Percentiles rank a stretch among this genome's conserved stretches.
These are phyloP conservation scores for Bodo saltans DNA, from an alignment of 78 protist species.

Conservation along the genomic window DNA sequence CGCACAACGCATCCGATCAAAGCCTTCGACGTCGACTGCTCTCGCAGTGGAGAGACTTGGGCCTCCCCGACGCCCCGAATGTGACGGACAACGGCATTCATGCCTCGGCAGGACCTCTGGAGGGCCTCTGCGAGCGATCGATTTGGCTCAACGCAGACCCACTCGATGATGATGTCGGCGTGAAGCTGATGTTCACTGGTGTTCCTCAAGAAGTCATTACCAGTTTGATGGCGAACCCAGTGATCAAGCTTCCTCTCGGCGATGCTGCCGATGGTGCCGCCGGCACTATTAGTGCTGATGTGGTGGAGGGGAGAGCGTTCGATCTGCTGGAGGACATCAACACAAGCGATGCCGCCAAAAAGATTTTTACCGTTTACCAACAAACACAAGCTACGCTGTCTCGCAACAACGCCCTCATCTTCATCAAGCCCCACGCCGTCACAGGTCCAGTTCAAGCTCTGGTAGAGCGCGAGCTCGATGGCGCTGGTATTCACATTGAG, in stretches of 20 bases:
- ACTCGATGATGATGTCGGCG: too few relatives aligned
- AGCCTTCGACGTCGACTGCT: slow-evolving; percentile 12
- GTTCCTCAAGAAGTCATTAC: neutral
- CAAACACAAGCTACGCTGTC: too few relatives aligned
- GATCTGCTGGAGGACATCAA: neutral
- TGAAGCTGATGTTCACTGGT: neutral
- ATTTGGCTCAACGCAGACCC: slow-evolving; percentile 8
- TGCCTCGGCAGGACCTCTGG: slow-evolving; percentile 38
- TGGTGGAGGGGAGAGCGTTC: neutral
- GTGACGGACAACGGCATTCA: slow-evolving; percentile 36
- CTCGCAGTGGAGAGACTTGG: slow-evolving; percentile 31
- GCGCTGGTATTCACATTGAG: neutral
- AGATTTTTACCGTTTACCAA: too few relatives aligned
- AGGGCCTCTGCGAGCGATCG: slow-evolving; percentile 13
- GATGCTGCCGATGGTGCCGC: too few relatives aligned
- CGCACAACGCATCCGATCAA: slow-evolving; percentile 10
- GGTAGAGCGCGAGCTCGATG: neutral
- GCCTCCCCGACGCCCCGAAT: slow-evolving; percentile 25
- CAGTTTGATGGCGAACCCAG: neutral
- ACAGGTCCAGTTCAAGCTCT: slow-evolving; percentile 6
- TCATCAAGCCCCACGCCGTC: slow-evolving; percentile 36
- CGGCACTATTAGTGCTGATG: too few relatives aligned
- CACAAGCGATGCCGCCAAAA: too few relatives aligned
- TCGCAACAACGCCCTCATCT: slow-evolving; percentile 29
- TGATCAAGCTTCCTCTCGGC: too few relatives aligned